A percentile compares a stretch with the other conserved stretches of the same genome.
These are phyloP conservation scores for Aureobasidium leucospermi DNA, from an alignment of 2,329 filamentous ascomycete species.

Conservation along the genomic window DNA sequence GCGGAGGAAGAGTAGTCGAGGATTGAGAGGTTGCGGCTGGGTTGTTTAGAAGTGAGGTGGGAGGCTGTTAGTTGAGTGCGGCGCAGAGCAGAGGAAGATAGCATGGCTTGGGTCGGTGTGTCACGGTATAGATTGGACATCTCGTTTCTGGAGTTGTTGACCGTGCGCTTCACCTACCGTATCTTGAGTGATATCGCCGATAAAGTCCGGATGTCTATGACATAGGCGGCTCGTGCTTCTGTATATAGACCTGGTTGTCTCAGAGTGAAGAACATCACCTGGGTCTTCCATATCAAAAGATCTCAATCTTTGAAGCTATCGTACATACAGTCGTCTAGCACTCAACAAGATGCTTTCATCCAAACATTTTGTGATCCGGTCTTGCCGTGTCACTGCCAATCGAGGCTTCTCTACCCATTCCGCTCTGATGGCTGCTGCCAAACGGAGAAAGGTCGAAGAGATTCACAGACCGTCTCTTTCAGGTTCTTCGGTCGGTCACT, in stretches of 20 bases:
- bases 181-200: background rate
- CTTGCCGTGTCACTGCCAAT: background rate
- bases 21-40: background rate
- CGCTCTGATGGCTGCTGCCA: background rate
- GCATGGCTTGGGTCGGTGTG: background rate
- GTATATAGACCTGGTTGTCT: background rate
- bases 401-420: background rate
- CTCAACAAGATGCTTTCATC: background rate
- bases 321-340: background rate
- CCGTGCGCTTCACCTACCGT: background rate
- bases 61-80: background rate
- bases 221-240: background rate
- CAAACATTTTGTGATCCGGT: background rate
- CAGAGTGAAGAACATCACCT: background rate
- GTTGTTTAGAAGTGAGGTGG: background rate
- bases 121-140: background rate
- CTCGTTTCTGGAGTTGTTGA: background rate
- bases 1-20: background rate
- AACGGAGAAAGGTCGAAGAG: background rate
- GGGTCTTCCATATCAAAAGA: background rate
- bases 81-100: background rate
- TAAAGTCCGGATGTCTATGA: slow-evolving; percentile 3
- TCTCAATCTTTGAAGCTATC: background rate
- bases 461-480: slow-evolving; percentile 23
- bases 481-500: slow-evolving; percentile 23